These are phyloP conservation scores for Telfairia occidentalis DNA, from an alignment of 331 rosid genomes.

Conservation along the genomic window DNA sequence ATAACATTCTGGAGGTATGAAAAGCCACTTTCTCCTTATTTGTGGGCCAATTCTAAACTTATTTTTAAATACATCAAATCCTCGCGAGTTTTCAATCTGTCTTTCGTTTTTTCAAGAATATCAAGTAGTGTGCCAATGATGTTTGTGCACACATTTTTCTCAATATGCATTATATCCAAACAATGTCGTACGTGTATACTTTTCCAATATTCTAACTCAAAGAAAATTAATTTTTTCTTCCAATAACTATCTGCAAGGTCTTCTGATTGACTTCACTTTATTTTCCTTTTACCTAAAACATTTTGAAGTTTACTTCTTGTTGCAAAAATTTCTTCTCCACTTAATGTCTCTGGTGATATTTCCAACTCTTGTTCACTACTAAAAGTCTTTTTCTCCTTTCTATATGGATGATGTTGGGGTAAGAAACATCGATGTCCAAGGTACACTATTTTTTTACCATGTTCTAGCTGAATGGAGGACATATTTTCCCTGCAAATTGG, in stretches of 20 bases:
- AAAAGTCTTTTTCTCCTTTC: neutral
- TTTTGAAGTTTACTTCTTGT: neutral
- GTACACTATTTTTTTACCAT: no score
- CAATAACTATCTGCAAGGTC: neutral
- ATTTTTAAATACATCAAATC: no score
- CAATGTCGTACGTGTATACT: neutral
- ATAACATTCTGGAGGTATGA: no score
- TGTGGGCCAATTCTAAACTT: no score
- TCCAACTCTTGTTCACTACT: neutral
- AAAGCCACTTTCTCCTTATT: no score
- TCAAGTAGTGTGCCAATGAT: neutral
- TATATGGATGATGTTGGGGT: no score
- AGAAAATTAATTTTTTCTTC: neutral
- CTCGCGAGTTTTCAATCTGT: neutral
- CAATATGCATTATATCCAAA: neutral
- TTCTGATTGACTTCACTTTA: neutral
- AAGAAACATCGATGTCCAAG: no score
- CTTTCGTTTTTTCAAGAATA: neutral
- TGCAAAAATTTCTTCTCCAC: neutral
- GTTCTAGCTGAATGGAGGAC: neutral
- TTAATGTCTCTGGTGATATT: neutral
- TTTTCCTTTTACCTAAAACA: neutral
- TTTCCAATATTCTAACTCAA: no score
- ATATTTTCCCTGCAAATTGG: neutral
- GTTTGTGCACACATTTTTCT: neutral